Percentiles rank a stretch among this genome's conserved stretches.
Evolutionary conservation across 371 early-diverging fungal genomes (phyloP).

Genomic region (Dichotomocladium elegans): DNA sequence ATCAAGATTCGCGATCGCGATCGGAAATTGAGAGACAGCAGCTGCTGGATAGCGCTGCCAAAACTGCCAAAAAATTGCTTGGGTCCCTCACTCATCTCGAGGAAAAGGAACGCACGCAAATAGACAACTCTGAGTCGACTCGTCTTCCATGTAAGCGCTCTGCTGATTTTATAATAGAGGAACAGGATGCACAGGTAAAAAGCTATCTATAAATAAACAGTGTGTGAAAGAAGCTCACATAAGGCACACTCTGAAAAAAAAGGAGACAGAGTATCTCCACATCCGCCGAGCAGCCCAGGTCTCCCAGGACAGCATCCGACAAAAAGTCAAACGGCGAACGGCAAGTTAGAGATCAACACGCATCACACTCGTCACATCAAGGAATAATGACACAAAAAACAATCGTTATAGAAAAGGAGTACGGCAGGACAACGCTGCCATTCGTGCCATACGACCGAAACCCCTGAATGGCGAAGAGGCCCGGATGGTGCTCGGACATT

Average conservation of each 20-base stretch:
- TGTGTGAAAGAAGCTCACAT: background rate
- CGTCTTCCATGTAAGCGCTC: too few relatives aligned
- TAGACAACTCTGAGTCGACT: too few relatives aligned
- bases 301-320: slow-evolving; percentile 15
- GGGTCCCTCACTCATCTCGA: background rate
- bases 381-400: background rate
- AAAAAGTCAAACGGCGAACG: slow-evolving; percentile 25
- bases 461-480: slow-evolving; percentile 72
- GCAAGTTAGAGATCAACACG: too few relatives aligned
- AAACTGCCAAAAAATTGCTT: slow-evolving; percentile 5
- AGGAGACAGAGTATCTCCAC: slow-evolving; percentile 18
- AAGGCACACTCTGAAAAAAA: too few relatives aligned
- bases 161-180: background rate
- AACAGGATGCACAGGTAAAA: background rate
- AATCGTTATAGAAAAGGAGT: slow-evolving; percentile 8
- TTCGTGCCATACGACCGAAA: slow-evolving; percentile 57
- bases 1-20: background rate
- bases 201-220: background rate
- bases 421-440: slow-evolving; percentile 35
- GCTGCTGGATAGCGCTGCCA: slow-evolving; percentile 1
- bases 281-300: slow-evolving; percentile 25
- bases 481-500: slow-evolving; percentile 67
- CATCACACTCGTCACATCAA: background rate
- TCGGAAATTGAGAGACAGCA: slow-evolving; percentile 2
- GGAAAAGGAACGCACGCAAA: background rate